Evolutionary conservation across 1,284 basidiomycete species (phyloP).

Genomic region (Ceratobasidium sp.): DNA sequence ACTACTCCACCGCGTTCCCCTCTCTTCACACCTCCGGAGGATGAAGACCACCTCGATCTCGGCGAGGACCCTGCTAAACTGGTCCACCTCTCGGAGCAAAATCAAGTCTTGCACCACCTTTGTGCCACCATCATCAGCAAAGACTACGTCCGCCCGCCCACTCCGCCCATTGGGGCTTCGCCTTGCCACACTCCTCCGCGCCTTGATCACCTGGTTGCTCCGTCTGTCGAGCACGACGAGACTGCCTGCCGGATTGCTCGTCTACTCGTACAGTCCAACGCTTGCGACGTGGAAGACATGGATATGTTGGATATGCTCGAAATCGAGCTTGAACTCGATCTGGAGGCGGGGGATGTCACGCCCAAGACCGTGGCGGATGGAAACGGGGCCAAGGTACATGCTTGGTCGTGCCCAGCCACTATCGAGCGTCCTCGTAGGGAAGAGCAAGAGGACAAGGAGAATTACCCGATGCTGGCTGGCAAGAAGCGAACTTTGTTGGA

Average conservation of each 20-base stretch:
- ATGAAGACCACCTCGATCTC: background rate
- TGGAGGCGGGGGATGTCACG: background rate
- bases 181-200: slow-evolving; percentile 29
- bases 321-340: slow-evolving; percentile 14
- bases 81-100: background rate
- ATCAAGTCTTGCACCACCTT: slow-evolving; percentile 3
- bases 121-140: slow-evolving; percentile 29
- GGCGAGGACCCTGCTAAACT: background rate
- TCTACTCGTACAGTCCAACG: slow-evolving; percentile 9
- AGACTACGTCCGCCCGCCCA: slow-evolving; percentile 29
- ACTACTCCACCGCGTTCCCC: slow-evolving; percentile 18
- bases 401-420: slow-evolving; percentile 8
- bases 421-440: background rate
- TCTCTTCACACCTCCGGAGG: background rate
- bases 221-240: slow-evolving; percentile 18
- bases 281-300: background rate
- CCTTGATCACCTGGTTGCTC: background rate
- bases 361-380: background rate
- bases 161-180: slow-evolving; percentile 18
- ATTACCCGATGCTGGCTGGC: background rate
- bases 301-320: slow-evolving; percentile 15
- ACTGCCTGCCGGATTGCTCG: slow-evolving; percentile 22
- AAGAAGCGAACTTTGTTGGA: slow-evolving; percentile 4
- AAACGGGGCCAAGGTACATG: background rate
- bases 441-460: slow-evolving; percentile 5